Evolutionary conservation across 164 flowering plant genomes (phyloP).

Genomic region (Cinnamomum micranthum): DNA sequence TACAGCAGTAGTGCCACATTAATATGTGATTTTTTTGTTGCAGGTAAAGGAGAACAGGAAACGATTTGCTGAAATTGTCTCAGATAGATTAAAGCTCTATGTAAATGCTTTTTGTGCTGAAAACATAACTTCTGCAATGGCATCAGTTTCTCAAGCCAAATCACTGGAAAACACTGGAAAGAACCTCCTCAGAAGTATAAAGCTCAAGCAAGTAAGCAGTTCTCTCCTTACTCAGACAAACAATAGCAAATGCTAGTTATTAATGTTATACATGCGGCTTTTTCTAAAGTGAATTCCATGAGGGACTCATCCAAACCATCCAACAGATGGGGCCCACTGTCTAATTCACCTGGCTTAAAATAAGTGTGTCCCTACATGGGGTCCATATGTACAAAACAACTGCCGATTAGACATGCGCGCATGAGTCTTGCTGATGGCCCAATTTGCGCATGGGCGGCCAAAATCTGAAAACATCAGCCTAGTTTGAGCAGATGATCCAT

Average conservation of each 20-base stretch:
- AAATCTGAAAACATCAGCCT: background rate
- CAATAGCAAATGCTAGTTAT: background rate
- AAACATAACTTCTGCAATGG: slow-evolving; percentile 32
- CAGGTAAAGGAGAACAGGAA: slow-evolving; percentile 54
- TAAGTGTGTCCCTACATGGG: background rate
- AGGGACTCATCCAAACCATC: too few relatives aligned
- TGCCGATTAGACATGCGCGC: too few relatives aligned
- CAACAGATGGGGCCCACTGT: background rate
- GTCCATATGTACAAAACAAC: background rate
- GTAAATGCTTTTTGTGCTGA: slow-evolving; percentile 62
- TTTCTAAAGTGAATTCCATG: background rate
- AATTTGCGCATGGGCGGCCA: background rate
- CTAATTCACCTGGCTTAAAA: background rate
- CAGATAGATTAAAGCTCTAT: slow-evolving; percentile 49
- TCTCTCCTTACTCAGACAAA: background rate
- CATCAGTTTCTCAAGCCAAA: slow-evolving; percentile 55
- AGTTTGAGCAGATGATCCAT: background rate
- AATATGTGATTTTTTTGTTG: background rate
- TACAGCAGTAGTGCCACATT: background rate
- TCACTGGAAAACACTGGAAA: slow-evolving; percentile 27
- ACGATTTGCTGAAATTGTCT: slow-evolving; percentile 40
- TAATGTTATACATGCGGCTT: background rate
- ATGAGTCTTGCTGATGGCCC: too few relatives aligned
- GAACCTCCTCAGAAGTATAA: slow-evolving; percentile 48
- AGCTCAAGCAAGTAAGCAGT: slow-evolving; percentile 52